phyloP scores from a whole-genome alignment of 192 early-diverging fungal species.

The Blastocladiella britannica region DNA sequence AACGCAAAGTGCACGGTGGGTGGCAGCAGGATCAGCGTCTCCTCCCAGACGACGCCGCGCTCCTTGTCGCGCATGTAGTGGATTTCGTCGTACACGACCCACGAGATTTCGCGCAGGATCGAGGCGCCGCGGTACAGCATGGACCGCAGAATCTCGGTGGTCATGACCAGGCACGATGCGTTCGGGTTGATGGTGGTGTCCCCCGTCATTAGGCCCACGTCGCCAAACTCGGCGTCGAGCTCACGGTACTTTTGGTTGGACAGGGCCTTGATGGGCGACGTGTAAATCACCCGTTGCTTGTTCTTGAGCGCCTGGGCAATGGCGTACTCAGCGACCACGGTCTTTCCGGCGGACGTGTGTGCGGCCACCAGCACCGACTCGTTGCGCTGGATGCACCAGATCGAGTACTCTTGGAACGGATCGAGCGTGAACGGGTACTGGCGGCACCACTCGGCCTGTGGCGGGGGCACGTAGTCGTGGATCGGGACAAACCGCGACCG shows the following conservation, averaged over 20 bases:
- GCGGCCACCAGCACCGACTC: constrained; percentile 92
- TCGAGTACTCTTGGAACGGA: constrained; percentile 81
- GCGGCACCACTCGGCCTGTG: constrained; percentile 23
- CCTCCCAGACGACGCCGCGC: constrained; percentile 98
- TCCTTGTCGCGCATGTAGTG: constrained; percentile 97
- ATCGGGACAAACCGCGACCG: not conserved
- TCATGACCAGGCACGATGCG: constrained; percentile 91
- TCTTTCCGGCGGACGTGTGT: constrained; percentile 94
- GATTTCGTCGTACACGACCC: constrained; percentile 97
- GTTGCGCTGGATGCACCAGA: constrained; percentile 67
- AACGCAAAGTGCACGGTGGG: constrained; percentile 83
- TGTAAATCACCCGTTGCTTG: constrained; percentile 92
- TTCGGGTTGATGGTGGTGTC: constrained; percentile 90
- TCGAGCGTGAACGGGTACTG: constrained; percentile 80
- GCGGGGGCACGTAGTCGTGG: not conserved
- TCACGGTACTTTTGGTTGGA: constrained; percentile 98
- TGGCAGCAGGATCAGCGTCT: constrained; percentile 87
- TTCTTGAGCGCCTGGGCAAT: constrained; percentile 69
- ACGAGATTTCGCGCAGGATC: constrained; percentile 87
- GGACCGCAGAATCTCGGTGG: constrained; percentile 89
- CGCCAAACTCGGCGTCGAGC: constrained; percentile 82
- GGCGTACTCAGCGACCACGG: constrained; percentile 96
- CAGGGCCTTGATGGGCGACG: constrained; percentile 91
- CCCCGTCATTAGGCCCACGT: constrained; percentile 96
- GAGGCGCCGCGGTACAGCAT: constrained; percentile 96